phyloP scores from a whole-genome alignment of 2,329 filamentous ascomycete species.

The Colletotrichum echinochloae region DNA sequence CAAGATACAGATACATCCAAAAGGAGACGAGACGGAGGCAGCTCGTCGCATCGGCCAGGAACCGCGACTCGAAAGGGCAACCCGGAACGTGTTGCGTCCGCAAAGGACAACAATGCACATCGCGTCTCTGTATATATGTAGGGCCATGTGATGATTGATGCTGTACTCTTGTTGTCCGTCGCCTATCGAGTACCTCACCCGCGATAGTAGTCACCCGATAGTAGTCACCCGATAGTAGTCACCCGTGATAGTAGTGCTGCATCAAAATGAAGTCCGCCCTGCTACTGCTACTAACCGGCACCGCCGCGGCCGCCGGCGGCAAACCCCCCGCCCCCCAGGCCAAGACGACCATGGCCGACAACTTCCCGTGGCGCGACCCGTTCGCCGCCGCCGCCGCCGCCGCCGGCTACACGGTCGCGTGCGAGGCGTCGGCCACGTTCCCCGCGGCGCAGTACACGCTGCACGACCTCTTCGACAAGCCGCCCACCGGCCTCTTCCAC shows the following conservation, averaged over 20 bases:
- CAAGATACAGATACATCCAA: too few relatives aligned
- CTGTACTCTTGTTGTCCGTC: neutral
- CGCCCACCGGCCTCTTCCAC: constrained; percentile 54
- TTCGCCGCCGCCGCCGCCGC: constrained; percentile 47
- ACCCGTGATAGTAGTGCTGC: too few relatives aligned
- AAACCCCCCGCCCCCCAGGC: constrained; percentile 45
- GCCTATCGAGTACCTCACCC: too few relatives aligned
- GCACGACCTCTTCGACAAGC: constrained; percentile 54
- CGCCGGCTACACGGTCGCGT: constrained; percentile 50
- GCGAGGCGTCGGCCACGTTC: constrained; percentile 52
- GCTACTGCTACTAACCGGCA: constrained; percentile 24
- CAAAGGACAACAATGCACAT: constrained; percentile 49
- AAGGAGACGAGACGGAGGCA: neutral
- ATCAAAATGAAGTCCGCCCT: constrained; percentile 11
- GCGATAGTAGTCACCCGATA: too few relatives aligned
- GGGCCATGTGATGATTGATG: neutral
- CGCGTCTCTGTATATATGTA: neutral
- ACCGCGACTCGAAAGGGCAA: constrained; percentile 44
- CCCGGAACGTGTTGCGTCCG: constrained; percentile 46
- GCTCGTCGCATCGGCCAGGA: constrained; percentile 8
- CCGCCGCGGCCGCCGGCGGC: constrained; percentile 43
- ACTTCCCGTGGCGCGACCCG: constrained; percentile 57
- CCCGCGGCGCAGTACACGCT: constrained; percentile 56
- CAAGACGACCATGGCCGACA: constrained; percentile 51
- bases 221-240: too few relatives aligned